Evolutionary conservation across 2,329 filamentous ascomycete species (phyloP), one percentile per base, ranked within the genome.

Genomic region (Phaeosphaeriaceae sp.): DNA sequence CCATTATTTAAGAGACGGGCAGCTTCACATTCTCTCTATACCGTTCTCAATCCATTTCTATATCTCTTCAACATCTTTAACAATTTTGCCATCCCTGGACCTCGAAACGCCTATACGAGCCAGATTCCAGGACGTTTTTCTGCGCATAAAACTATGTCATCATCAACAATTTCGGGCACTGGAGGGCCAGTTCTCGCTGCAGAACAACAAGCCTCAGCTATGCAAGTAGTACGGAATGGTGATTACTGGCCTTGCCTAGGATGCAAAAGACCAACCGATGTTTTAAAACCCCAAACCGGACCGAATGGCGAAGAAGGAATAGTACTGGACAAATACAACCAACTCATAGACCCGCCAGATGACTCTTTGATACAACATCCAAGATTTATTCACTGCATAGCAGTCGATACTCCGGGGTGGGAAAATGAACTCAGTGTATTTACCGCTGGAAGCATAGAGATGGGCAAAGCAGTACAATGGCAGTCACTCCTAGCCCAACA

Each of bases 361-460:
- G 8, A 9, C 3, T 17, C 34, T 9, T 18, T 36, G 5, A 18
- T 11, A 17, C 8, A 36, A 5, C 53, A 63, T 11, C 35, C 46
- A 2, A 12, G 46, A 12, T 61, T 58, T 34, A 9, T 8, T 6
- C 34, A 36, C 34, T 36, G 4, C 46, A 50, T 56, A 16, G 63
- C 65, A 6, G 61, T 61, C 6, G 18, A 41, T 3, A 17, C 37
- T 2, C 56, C 61, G 11, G 5, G 13, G n/a, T 37, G 3, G 29
- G 29, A 61, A 42, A 48, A 49, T 21, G 47, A 35, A 4, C 64
- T 61, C 46, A 45, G 50, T 16, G 53, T 87, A 50, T 87, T 87
- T 67, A 79, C 86, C 4, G 83, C 84, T 0, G 85, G 85, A 26
- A 79, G 77, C 29, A 86, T 83, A 15, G 79, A 73, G 48, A 73